These are phyloP conservation scores for Scheffersomyces parashehatae DNA, from an alignment of 1,139 yeast genomes.

Conservation along the genomic window DNA sequence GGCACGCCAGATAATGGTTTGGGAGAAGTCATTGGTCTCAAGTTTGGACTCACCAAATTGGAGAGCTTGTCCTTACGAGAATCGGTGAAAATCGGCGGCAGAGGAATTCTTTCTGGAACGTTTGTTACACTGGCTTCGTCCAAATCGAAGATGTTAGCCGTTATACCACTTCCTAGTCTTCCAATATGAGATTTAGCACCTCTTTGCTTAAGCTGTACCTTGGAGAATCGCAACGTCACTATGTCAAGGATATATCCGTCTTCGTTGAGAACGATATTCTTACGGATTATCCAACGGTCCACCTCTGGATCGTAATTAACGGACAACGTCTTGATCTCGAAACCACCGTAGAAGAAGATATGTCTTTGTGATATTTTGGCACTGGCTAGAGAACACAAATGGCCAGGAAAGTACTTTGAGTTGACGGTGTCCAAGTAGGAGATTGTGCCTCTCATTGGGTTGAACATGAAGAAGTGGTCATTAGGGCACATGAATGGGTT, in stretches of 20 bases:
- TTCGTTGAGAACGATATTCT: constrained; percentile 32
- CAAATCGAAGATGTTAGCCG: constrained; percentile 19
- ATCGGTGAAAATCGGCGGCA: constrained; percentile 21
- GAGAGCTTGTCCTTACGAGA: constrained; percentile 1
- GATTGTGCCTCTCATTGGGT: constrained; percentile 36
- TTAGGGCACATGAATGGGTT: constrained; percentile 39
- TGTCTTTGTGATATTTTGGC: constrained; percentile 37
- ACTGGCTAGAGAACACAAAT: constrained; percentile 29
- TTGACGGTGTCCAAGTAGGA: constrained; percentile 29
- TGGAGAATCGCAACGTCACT: constrained; percentile 30
- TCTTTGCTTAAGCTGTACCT: constrained; percentile 24
- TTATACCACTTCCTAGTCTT: constrained; percentile 14
- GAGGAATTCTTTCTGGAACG: constrained; percentile 17
- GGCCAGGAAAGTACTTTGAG: constrained; percentile 26
- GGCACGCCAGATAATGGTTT: neutral
- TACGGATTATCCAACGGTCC: constrained; percentile 41
- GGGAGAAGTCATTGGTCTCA: neutral
- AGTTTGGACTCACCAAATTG: neutral
- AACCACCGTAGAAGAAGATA: constrained; percentile 46
- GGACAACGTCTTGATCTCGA: constrained; percentile 25
- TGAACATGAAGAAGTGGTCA: constrained; percentile 26
- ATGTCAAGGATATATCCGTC: constrained; percentile 41
- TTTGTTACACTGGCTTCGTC: constrained; percentile 2
- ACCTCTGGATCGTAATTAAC: constrained; percentile 22
- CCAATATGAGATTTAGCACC: constrained; percentile 6